phyloP scores from a whole-genome alignment of 805 yeast genomes.

The Candida montana region DNA sequence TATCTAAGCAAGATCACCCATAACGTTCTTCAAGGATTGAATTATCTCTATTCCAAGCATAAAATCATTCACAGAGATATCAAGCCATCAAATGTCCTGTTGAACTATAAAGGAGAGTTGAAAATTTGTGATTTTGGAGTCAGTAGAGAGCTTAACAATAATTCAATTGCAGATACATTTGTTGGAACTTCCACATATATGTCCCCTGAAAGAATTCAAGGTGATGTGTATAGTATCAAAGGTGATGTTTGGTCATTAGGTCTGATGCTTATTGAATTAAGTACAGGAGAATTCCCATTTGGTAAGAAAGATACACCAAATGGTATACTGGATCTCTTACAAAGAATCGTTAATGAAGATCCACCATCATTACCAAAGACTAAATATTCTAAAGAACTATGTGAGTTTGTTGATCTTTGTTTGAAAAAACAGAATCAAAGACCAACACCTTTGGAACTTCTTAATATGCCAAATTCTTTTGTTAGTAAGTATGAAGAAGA shows the following conservation, averaged over 20 bases:
- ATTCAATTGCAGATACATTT: slow-evolving; percentile 91
- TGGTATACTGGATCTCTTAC: slow-evolving; percentile 85
- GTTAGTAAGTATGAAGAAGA: slow-evolving; percentile 28
- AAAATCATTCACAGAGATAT: slow-evolving; percentile 93
- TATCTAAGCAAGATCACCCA: slow-evolving; percentile 70
- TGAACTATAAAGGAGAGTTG: slow-evolving; percentile 81
- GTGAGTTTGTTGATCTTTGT: slow-evolving; percentile 70
- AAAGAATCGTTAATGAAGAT: slow-evolving; percentile 88
- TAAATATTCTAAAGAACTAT: slow-evolving; percentile 40
- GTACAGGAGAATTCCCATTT: slow-evolving; percentile 81
- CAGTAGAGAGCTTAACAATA: slow-evolving; percentile 78
- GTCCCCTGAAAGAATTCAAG: slow-evolving; percentile 97
- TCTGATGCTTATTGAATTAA: slow-evolving; percentile 80
- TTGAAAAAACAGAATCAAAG: slow-evolving; percentile 63
- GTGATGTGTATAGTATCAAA: slow-evolving; percentile 87
- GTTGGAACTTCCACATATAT: slow-evolving; percentile 97
- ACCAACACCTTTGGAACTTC: slow-evolving; percentile 67
- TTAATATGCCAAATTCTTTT: slow-evolving; percentile 33
- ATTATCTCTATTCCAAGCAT: slow-evolving; percentile 75
- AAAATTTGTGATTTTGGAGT: slow-evolving; percentile 98
- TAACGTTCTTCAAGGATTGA: slow-evolving; percentile 74
- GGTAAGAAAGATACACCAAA: slow-evolving; percentile 62
- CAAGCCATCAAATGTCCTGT: slow-evolving; percentile 88
- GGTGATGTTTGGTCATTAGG: slow-evolving; percentile 98
- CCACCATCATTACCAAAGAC: slow-evolving; percentile 65